phyloP scores from a whole-genome alignment of 1,139 yeast species.

The Pichia sp. region DNA sequence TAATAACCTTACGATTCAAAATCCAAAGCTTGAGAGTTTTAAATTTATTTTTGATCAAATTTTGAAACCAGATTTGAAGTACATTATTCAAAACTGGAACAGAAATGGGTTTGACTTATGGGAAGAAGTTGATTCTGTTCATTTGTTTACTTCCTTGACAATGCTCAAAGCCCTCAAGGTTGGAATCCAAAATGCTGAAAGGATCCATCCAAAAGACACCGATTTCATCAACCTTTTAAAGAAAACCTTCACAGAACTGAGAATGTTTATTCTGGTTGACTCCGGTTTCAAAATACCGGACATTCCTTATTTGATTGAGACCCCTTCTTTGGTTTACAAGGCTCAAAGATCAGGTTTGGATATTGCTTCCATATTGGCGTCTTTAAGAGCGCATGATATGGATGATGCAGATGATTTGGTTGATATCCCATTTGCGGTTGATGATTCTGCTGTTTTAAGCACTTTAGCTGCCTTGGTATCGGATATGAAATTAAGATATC shows the following conservation, averaged over 20 bases:
- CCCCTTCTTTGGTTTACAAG: conserved; percentile 39
- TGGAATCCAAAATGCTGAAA: conserved; percentile 42
- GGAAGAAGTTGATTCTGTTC: conserved; percentile 78
- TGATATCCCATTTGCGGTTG: conserved; percentile 51
- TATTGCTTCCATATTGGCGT: conserved; percentile 66
- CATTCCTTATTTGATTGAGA: conserved; percentile 56
- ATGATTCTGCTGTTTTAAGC: conserved; percentile 46
- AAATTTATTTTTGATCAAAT: conserved; percentile 41
- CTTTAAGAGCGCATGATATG: conserved; percentile 54
- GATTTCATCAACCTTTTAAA: conserved; percentile 26
- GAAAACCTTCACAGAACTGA: conserved; percentile 29
- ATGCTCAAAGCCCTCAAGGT: conserved; percentile 62
- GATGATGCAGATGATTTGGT: conserved; percentile 22
- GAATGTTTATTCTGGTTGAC: conserved; percentile 32
- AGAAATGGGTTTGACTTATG: conserved; percentile 73
- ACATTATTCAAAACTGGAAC: conserved; percentile 57
- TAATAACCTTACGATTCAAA: conserved; percentile 19
- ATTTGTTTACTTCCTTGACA: conserved; percentile 70
- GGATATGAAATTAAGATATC: conserved; percentile 68
- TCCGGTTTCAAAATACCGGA: conserved; percentile 38
- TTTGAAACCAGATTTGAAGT: conserved; percentile 64
- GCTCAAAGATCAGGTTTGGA: conserved; percentile 63
- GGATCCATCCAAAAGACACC: conserved; percentile 24
- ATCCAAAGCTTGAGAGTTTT: conserved; percentile 20
- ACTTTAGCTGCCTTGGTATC: conserved; percentile 49